Conservation (phyloP, 257 asterid genomes). For the Rauvolfia tetraphylla region DNA sequence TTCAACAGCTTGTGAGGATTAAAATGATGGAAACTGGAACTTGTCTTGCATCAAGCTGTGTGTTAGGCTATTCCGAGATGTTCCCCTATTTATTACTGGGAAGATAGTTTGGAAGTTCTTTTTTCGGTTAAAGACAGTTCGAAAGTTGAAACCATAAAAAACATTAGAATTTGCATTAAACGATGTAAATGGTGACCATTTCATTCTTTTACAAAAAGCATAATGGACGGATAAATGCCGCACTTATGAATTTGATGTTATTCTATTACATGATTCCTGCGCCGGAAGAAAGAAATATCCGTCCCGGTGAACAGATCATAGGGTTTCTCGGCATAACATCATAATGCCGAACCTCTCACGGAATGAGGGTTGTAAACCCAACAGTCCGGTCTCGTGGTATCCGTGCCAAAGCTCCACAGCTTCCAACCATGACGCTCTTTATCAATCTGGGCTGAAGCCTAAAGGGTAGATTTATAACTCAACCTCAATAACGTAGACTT, state of each 20-base stretch:
- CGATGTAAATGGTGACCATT: not conserved
- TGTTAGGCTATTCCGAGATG: not conserved
- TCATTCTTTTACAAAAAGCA: not conserved
- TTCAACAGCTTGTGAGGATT: not conserved
- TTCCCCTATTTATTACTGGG: too few relatives aligned
- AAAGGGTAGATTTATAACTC: slow-evolving; percentile 31
- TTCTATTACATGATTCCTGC: not conserved
- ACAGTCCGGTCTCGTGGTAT: not conserved
- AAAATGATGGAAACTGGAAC: too few relatives aligned
- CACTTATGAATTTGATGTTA: not conserved
- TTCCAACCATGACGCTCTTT: slow-evolving; percentile 6
- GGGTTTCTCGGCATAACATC: not conserved
- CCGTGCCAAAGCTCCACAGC: not conserved
- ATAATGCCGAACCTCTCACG: not conserved
- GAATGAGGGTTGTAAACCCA: too few relatives aligned
- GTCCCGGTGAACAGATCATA: too few relatives aligned
- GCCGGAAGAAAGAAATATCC: not conserved
- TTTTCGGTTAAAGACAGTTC: too few relatives aligned
- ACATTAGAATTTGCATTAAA: too few relatives aligned
- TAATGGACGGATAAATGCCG: not conserved
- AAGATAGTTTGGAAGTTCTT: too few relatives aligned
- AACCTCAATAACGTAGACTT: slow-evolving; percentile 51
- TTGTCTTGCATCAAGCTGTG: not conserved
- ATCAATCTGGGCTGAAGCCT: slow-evolving; percentile 9
- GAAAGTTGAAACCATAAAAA: too few relatives aligned